Evolutionary conservation across 2,329 filamentous ascomycete genomes (phyloP).

Genomic region (Metarhizium anisopliae): DNA sequence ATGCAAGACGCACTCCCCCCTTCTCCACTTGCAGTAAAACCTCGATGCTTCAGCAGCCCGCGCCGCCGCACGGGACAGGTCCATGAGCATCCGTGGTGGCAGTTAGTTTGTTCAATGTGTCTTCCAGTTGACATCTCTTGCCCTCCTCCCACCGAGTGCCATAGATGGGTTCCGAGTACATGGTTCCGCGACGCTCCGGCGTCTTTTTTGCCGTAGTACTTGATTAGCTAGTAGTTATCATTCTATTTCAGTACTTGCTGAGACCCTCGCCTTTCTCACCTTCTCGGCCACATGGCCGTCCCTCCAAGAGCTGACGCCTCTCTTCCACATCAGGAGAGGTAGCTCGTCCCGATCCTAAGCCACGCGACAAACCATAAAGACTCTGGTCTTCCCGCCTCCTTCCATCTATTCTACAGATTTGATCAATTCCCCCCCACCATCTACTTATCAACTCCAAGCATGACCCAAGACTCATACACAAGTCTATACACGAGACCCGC

Average conservation of each 20-base stretch:
- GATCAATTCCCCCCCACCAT: background rate
- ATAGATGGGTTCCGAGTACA: background rate
- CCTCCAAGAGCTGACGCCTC: slow-evolving; percentile 4
- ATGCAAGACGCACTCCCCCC: background rate
- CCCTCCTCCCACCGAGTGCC: background rate
- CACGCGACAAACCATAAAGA: slow-evolving; percentile 4
- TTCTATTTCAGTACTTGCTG: background rate
- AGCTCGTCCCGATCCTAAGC: background rate
- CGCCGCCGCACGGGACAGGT: slow-evolving; percentile 6
- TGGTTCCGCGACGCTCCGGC: background rate
- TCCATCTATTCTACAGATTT: background rate
- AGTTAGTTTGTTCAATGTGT: background rate
- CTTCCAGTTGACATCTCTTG: background rate
- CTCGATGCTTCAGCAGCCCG: background rate
- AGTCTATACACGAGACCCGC: background rate
- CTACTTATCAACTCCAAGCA: background rate
- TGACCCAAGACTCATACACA: background rate
- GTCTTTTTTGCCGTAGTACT: too few relatives aligned
- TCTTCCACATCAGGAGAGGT: background rate
- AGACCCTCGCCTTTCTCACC: background rate
- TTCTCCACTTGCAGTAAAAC: background rate
- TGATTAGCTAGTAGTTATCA: background rate
- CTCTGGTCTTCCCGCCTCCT: background rate
- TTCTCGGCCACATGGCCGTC: background rate
- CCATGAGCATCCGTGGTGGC: slow-evolving; percentile 4